Evolutionary conservation across 805 yeast genomes (phyloP).

Genomic region (Peterozyma xylosa): DNA sequence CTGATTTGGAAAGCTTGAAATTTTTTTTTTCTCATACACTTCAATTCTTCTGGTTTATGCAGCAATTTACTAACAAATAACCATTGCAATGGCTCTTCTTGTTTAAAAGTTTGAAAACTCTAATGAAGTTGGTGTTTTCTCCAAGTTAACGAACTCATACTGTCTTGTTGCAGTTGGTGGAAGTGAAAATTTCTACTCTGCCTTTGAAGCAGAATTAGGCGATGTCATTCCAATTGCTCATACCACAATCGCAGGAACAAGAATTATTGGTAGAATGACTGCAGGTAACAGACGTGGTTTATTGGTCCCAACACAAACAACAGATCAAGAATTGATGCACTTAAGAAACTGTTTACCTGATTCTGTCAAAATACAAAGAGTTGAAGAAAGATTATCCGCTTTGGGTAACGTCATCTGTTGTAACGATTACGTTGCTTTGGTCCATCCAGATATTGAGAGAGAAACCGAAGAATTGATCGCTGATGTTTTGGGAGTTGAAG

Average conservation of each 20-base stretch:
- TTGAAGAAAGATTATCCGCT: conserved; percentile 95
- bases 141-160: conserved; percentile 93
- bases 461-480: conserved; percentile 98
- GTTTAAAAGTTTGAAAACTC: conserved; percentile 60
- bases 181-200: conserved; percentile 75
- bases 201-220: conserved; percentile 96
- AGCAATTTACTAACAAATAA: not conserved
- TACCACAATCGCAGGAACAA: conserved; percentile 96
- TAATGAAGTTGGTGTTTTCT: conserved; percentile 88
- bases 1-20: not conserved
- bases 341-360: conserved; percentile 95
- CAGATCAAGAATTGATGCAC: conserved; percentile 98
- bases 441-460: conserved; percentile 98
- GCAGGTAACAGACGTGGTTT: conserved; percentile 98
- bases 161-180: conserved; percentile 97
- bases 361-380: conserved; percentile 90
- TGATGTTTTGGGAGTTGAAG: conserved; percentile 97
- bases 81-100: conserved; percentile 5
- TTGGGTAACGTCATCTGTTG: conserved; percentile 97
- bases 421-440: conserved; percentile 97
- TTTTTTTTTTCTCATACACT: not conserved
- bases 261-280: conserved; percentile 96
- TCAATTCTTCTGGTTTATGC: not conserved
- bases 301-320: conserved; percentile 94
- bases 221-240: conserved; percentile 95